Conservation (phyloP, 768 basidiomycete genomes). For the Mycena crocata region DNA sequence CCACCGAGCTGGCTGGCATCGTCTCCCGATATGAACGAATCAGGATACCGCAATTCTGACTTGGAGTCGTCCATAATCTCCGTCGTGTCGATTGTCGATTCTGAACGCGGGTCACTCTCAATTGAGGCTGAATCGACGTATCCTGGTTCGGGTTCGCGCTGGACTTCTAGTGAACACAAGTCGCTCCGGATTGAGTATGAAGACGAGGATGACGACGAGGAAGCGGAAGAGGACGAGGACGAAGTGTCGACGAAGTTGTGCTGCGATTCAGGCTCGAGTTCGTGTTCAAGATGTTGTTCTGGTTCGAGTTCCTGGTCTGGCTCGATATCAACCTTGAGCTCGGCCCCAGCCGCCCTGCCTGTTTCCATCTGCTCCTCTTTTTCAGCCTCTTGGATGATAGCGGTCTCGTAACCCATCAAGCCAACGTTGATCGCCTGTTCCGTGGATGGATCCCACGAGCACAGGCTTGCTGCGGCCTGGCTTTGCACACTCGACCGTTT, state of each 20-base stretch:
- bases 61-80: slow-evolving; percentile 4
- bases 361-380: slow-evolving; percentile 28
- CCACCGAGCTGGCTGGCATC: slow-evolving; percentile 13
- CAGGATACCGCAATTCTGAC: slow-evolving; percentile 15
- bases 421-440: slow-evolving; percentile 31
- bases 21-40: slow-evolving; percentile 21
- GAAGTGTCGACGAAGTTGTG: no score
- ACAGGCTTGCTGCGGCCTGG: slow-evolving; percentile 11
- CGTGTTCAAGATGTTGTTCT: no score
- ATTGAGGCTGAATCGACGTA: background rate
- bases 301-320: background rate
- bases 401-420: slow-evolving; percentile 15
- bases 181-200: no score
- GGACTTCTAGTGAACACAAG: no score
- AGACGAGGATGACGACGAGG: no score
- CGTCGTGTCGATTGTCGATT: no score
- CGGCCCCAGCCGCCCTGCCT: no score
- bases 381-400: slow-evolving; percentile 27
- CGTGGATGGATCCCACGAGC: slow-evolving; percentile 22
- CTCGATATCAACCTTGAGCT: background rate
- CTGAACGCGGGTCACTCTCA: background rate
- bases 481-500: slow-evolving; percentile 4
- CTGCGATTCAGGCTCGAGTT: background rate
- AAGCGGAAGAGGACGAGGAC: no score
- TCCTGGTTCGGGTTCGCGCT: background rate